Evolutionary conservation across 2,329 filamentous ascomycete species (phyloP), one percentile per base, ranked within the genome.

Genomic region (Aphanoascus verrucosus): DNA sequence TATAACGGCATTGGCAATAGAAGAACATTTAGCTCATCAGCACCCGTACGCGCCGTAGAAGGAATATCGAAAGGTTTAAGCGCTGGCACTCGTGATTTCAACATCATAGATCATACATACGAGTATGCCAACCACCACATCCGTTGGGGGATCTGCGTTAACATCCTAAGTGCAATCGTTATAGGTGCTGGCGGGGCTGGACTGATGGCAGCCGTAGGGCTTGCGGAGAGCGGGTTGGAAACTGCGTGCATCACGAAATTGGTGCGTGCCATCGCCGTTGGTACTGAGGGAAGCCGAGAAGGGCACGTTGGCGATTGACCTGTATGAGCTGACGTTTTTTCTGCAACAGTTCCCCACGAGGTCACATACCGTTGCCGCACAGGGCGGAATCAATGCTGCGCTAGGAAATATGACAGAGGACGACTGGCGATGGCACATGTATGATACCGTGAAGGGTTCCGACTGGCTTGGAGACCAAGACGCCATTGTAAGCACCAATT

Each of bases 401-500:
- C 66, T 71, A 58, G 69, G 69, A 65, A 71, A 71, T 77, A 96
- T 96, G 90, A 89, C 95, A 79, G 82, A 91, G 77, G 90, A 96
- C 67, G 89, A 96, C 76, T 96, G 90, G 90, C 84, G 89, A 78
- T 96, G 90, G 90, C 90, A 96, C 76, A 96, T 96, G 90, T 96
- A 96, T 78, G 90, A 96, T 72, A 96, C 90, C 42, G 90, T 96
- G 69, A 96, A 96, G 79, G 90, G 90, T 61, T 94, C 88, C 61
- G 90, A 96, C 77, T 96, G 90, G 90, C 82, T 96, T 49, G 90
- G 90, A 72, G 90, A 96, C 72, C 90, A 96, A 74, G 90, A 96
- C 69, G 90, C 90, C 60, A 96, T 96, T 68, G 56, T 56, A 49
- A 32, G 54, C 49, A 45, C 34, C 17, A 44, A n/a, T 19, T 35